Percentiles rank a stretch among this genome's conserved stretches.
Conservation (phyloP, 2,329 filamentous ascomycete genomes). For the Diaporthe destruens region DNA sequence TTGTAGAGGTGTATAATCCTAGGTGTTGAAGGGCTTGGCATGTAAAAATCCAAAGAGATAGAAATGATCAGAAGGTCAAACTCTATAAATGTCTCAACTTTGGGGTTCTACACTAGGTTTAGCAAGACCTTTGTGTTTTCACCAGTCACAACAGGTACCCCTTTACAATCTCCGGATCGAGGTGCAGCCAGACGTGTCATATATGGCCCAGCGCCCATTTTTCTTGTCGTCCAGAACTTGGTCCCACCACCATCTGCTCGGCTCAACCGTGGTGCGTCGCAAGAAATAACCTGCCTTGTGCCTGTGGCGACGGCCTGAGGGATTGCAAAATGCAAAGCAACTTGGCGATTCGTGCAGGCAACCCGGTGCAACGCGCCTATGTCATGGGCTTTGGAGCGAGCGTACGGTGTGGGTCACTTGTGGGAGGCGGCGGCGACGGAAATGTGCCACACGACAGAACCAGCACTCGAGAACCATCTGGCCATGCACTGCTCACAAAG, state of each 20-base stretch:
- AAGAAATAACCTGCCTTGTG: constrained; percentile 30
- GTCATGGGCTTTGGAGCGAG: constrained; percentile 4
- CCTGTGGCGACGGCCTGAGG: constrained; percentile 19
- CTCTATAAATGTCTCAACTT: too few relatives aligned
- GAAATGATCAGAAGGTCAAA: too few relatives aligned
- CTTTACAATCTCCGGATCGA: too few relatives aligned
- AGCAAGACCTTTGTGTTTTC: too few relatives aligned
- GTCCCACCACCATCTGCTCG: not conserved
- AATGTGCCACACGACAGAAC: too few relatives aligned
- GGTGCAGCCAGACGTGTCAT: too few relatives aligned
- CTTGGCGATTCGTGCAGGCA: not conserved
- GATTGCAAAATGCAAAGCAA: constrained; percentile 16
- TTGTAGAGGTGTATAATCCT: too few relatives aligned
- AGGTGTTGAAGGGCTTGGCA: too few relatives aligned
- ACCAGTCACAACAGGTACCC: too few relatives aligned
- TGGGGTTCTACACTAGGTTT: too few relatives aligned
- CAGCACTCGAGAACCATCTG: too few relatives aligned
- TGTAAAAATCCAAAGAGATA: too few relatives aligned
- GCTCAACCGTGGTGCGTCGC: constrained; percentile 6
- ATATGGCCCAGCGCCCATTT: not conserved
- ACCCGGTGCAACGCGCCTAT: constrained; percentile 14
- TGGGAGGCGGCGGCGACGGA: constrained; percentile 20
- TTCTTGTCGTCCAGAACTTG: not conserved
- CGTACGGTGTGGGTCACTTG: constrained; percentile 8
- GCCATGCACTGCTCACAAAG: constrained; percentile 6